Base-by-base conservation (phyloP, 2,329 filamentous ascomycete genomes). In the Aspergillus sp. region DNA sequence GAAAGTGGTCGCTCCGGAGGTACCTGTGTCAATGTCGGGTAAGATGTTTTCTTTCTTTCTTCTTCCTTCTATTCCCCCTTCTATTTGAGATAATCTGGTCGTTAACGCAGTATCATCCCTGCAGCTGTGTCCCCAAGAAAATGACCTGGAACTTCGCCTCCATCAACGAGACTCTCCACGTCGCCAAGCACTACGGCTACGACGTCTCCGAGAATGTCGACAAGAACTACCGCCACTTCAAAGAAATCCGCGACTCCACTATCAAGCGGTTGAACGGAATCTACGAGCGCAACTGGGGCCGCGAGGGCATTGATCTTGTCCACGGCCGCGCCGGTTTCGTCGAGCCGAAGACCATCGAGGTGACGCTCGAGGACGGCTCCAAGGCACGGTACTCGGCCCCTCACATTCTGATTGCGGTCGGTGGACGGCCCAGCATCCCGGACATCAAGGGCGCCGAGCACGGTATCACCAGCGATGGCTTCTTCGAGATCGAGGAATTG, bases 21-120 rank as follows among this genome's bases (percentile, higher is more conserved):
- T 55, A 80, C 77, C 47, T 84, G 81, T 70, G 81, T 84, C 58
- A 84, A 84, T 67, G 82, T 84, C 65, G 82, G 81, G 80, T 83
- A 73, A 66, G 78, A 69, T 36, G 32, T 12, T 32, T 32, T 25
- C 21, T 4, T 21, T 21, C 21, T 3, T 21, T 25, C 0, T 7
- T 25, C n/a, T n/a, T 32, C n/a, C n/a, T 23, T 54, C 28, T 13
- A 13, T 21, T 32, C 43, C 53, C 2, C 2, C 15, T 12, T 12
- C 50, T 10, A 10, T 58, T 32, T 39, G 30, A 15, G 32, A 36
- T 0, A 6, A 36, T 39, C 17, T n/a, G 17, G 10, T 38, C 21
- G 15, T 56, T 21, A n/a, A 38, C 36, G 30, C 49, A 43, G 23
- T 50, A 50, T 25, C 9, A 25, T 12, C 2, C 25, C 6, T 32